Conservation (phyloP, 2,329 filamentous ascomycete species). For the Penicillium sumatraense region DNA sequence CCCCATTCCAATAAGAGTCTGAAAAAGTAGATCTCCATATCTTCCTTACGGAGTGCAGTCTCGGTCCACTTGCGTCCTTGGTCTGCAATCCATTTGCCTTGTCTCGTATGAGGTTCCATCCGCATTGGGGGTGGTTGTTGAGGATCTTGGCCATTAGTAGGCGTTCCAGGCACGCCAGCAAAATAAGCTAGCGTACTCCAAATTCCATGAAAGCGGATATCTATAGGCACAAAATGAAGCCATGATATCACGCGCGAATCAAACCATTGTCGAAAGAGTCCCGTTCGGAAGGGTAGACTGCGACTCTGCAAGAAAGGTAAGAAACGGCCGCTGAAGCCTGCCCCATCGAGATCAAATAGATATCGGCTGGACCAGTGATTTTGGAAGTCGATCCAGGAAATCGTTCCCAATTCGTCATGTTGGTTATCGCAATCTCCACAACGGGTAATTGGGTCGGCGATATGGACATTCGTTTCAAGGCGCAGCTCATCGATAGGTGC, state of each 20-base stretch:
- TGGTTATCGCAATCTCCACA: conserved; percentile 61
- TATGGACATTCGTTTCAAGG: conserved; percentile 63
- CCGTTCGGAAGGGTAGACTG: conserved; percentile 70
- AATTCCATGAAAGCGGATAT: conserved; percentile 72
- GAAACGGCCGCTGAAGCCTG: conserved; percentile 68
- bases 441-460: conserved; percentile 64
- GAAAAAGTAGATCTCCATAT: conserved; percentile 83
- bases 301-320: conserved; percentile 68
- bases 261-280: conserved; percentile 79
- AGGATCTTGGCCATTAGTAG: conserved; percentile 25
- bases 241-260: conserved; percentile 74
- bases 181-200: conserved; percentile 79
- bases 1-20: conserved; percentile 78
- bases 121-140: conserved; percentile 51
- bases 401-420: conserved; percentile 56
- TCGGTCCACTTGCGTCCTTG: conserved; percentile 69
- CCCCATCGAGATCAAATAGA: conserved; percentile 72
- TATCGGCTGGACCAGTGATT: conserved; percentile 69
- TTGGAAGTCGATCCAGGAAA: conserved; percentile 55
- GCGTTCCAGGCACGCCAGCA: conserved; percentile 52
- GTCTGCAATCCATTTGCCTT: conserved; percentile 69
- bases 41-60: conserved; percentile 67
- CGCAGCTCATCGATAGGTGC: conserved; percentile 48
- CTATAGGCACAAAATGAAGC: conserved; percentile 80
- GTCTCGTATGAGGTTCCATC: conserved; percentile 55